Conservation (phyloP, 306 rosid species). For the Dryas octopetala region DNA sequence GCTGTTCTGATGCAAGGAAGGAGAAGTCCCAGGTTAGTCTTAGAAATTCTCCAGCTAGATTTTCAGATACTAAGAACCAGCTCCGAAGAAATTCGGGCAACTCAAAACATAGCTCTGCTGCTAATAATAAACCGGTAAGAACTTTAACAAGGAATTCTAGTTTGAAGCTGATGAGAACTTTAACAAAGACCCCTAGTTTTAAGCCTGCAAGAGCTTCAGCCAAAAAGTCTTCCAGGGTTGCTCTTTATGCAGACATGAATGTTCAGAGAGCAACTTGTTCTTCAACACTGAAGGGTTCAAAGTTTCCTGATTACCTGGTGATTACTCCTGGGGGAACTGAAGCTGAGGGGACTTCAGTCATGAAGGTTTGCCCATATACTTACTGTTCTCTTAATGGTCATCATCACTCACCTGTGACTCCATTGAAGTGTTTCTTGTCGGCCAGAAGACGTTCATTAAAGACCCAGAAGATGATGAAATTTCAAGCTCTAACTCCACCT, state of each 20-base stretch:
- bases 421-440: constrained; percentile 78
- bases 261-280: constrained; percentile 74
- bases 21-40: constrained; percentile 61
- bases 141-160: constrained; percentile 45
- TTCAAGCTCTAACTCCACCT: constrained; percentile 45
- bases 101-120: constrained; percentile 35
- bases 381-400: constrained; percentile 97
- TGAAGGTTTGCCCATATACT: constrained; percentile 82
- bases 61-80: constrained; percentile 37
- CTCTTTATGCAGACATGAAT: constrained; percentile 45
- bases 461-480: constrained; percentile 52
- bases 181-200: constrained; percentile 70
- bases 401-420: constrained; percentile 59
- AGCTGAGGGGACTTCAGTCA: constrained; percentile 70
- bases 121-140: constrained; percentile 45
- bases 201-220: constrained; percentile 52
- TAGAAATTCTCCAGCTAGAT: constrained; percentile 36
- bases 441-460: constrained; percentile 64
- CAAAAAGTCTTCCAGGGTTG: constrained; percentile 52
- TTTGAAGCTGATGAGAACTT: constrained; percentile 60
- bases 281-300: constrained; percentile 78
- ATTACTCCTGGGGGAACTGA: constrained; percentile 73
- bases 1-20: constrained; percentile 80
- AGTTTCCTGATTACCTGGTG: constrained; percentile 64
- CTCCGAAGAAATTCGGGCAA: constrained; percentile 29